These are phyloP conservation scores for Cladophialophora exuberans DNA, from an alignment of 2,329 filamentous ascomycete species.

Conservation along the genomic window DNA sequence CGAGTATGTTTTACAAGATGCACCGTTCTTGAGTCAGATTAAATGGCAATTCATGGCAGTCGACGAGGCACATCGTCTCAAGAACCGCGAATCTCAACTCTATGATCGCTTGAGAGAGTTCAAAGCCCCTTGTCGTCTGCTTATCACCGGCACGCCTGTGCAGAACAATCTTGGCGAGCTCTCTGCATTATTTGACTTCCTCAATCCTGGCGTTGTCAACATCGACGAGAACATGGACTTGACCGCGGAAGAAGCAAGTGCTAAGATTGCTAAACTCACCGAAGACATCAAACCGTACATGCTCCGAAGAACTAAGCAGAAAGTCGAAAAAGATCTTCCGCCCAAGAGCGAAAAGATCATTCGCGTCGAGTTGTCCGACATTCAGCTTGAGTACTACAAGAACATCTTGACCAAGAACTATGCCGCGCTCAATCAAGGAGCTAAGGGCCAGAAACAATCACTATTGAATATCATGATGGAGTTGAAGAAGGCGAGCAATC, in stretches of 20 bases:
- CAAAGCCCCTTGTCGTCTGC: constrained; percentile 80
- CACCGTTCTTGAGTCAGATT: constrained; percentile 80
- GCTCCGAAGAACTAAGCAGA: constrained; percentile 92
- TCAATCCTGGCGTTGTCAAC: constrained; percentile 90
- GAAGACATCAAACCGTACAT: constrained; percentile 90
- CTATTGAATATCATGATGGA: constrained; percentile 99
- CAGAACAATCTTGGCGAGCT: constrained; percentile 96
- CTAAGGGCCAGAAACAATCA: constrained; percentile 89
- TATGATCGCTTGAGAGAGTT: constrained; percentile 86
- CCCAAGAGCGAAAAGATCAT: constrained; percentile 99
- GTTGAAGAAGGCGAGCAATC: constrained; percentile 97
- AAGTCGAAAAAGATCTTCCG: constrained; percentile 93
- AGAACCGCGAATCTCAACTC: constrained; percentile 93
- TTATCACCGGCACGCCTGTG: constrained; percentile 96
- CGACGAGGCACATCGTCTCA: constrained; percentile 94
- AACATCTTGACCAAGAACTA: constrained; percentile 98
- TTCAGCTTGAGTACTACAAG: constrained; percentile 98
- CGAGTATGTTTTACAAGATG: constrained; percentile 89
- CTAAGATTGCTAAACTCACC: constrained; percentile 84
- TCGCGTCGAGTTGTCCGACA: constrained; percentile 92
- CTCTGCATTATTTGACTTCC: constrained; percentile 89
- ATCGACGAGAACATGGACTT: constrained; percentile 94
- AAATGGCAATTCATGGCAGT: constrained; percentile 98
- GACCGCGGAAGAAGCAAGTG: constrained; percentile 75
- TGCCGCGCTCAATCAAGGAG: constrained; percentile 85